Conservation (phyloP, 2,329 filamentous ascomycete species). For the Cladosporium sp. region DNA sequence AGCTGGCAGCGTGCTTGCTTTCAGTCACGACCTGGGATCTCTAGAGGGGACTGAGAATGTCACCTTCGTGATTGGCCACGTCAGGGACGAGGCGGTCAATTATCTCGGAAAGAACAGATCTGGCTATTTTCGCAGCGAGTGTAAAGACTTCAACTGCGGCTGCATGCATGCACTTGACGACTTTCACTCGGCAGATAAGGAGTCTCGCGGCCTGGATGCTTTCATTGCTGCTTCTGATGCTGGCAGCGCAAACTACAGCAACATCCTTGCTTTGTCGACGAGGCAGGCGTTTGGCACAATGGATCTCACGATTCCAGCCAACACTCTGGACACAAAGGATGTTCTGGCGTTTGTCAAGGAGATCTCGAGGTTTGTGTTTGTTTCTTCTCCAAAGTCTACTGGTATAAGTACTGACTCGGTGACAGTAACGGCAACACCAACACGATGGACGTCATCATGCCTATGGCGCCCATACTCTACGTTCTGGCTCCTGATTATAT, state of each 20-base stretch:
- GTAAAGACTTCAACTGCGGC: conserved; percentile 29
- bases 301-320: conserved; percentile 43
- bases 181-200: conserved; percentile 31
- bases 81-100: conserved; percentile 35
- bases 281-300: conserved; percentile 47
- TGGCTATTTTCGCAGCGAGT: conserved; percentile 35
- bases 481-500: conserved; percentile 39
- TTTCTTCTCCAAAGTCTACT: conserved; percentile 14
- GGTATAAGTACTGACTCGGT: neutral
- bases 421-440: conserved; percentile 34
- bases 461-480: conserved; percentile 30
- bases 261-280: conserved; percentile 35
- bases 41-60: conserved; percentile 27
- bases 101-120: conserved; percentile 37
- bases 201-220: conserved; percentile 26
- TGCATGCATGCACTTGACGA: conserved; percentile 37
- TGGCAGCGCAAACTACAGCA: conserved; percentile 32
- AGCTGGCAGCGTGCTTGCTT: conserved; percentile 29
- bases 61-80: conserved; percentile 38
- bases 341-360: conserved; percentile 49
- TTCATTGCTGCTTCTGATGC: conserved; percentile 16
- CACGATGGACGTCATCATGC: conserved; percentile 29
- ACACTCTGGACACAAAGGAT: conserved; percentile 33
- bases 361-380: conserved; percentile 33
- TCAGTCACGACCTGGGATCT: conserved; percentile 36